These are phyloP conservation scores for Populus simonii DNA, from an alignment of 345 rosid species.

Conservation along the genomic window DNA sequence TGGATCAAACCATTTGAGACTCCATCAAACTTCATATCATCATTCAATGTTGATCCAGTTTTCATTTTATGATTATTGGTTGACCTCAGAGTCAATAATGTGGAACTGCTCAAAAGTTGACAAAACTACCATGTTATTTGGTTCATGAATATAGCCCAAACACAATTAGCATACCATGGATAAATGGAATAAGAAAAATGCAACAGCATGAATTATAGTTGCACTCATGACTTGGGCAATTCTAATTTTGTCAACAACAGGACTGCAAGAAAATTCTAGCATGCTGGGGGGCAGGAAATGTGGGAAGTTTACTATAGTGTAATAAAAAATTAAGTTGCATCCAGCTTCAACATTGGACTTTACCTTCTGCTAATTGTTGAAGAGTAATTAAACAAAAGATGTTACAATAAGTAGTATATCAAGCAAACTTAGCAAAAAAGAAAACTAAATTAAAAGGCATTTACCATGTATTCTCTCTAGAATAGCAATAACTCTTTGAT, in stretches of 20 bases:
- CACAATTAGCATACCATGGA: not conserved
- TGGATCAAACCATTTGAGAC: not conserved
- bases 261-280: not conserved
- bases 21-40: not conserved
- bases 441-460: not conserved
- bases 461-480: constrained; percentile 61
- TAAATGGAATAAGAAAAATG: not conserved
- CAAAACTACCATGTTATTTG: not conserved
- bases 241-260: not conserved
- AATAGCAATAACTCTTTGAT: constrained; percentile 52
- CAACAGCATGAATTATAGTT: not conserved
- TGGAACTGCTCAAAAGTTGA: not conserved
- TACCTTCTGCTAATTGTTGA: not conserved
- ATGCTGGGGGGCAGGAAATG: not conserved
- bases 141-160: not conserved
- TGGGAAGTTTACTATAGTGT: not conserved
- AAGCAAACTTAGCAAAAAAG: not conserved
- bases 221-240: not conserved
- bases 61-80: not conserved
- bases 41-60: not conserved
- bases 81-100: too few relatives aligned
- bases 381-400: not conserved
- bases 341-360: not conserved
- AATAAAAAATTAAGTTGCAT: not conserved
- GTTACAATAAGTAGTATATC: not conserved